phyloP scores from a whole-genome alignment of 208 protist genomes.

The Spongospora subterranea region DNA sequence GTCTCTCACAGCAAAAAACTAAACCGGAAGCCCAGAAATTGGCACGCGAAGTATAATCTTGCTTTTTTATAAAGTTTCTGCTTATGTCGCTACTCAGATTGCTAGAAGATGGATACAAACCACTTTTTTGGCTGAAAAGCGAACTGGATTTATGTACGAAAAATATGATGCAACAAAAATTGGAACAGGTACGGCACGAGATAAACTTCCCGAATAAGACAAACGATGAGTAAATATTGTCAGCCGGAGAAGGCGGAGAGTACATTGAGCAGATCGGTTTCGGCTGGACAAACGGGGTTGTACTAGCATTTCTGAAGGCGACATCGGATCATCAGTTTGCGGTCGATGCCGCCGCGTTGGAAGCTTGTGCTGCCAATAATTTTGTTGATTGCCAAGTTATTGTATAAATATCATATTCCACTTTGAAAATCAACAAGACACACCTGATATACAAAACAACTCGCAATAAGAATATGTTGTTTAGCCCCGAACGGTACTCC shows the following conservation, averaged over 20 bases:
- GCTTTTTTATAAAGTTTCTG: too few species aligned
- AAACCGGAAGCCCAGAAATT: too few species aligned
- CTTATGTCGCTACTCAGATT: neutral
- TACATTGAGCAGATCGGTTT: neutral
- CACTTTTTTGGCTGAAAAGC: neutral
- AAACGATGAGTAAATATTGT: neutral
- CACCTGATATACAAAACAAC: too few species aligned
- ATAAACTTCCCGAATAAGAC: neutral
- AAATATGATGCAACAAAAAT: neutral
- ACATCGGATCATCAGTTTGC: neutral
- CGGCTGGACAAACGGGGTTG: neutral
- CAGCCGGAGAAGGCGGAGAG: neutral
- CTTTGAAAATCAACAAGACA: too few species aligned
- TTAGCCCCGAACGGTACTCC: too few species aligned
- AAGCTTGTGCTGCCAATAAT: neutral
- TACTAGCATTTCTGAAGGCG: neutral
- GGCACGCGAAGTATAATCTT: too few species aligned
- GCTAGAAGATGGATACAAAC: neutral
- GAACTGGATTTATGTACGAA: neutral
- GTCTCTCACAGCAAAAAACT: neutral
- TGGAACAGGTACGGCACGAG: neutral
- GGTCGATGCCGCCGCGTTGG: neutral
- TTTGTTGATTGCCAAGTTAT: neutral
- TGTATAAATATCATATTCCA: too few species aligned
- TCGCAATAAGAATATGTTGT: too few species aligned